Evolutionary conservation across 257 asterid genomes (phyloP).

Genomic region (Fraxinus anomala): DNA sequence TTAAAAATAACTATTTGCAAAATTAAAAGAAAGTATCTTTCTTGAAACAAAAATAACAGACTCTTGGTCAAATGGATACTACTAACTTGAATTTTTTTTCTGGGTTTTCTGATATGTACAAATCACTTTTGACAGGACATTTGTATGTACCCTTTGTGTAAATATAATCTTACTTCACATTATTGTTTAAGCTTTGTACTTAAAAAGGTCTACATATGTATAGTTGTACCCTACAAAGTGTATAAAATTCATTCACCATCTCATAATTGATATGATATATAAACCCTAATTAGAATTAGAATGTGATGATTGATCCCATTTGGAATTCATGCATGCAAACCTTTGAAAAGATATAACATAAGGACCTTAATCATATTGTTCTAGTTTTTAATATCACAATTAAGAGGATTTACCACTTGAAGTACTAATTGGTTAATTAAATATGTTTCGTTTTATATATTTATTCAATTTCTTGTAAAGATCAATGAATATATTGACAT

Average conservation of each 20-base stretch:
- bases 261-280: not conserved
- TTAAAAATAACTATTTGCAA: too few relatives aligned
- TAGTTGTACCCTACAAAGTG: not conserved
- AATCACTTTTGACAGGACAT: not conserved
- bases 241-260: not conserved
- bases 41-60: too few relatives aligned
- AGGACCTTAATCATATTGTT: not conserved
- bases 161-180: not conserved
- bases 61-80: too few relatives aligned
- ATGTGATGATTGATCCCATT: not conserved
- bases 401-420: not conserved
- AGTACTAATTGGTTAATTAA: slow-evolving; percentile 7
- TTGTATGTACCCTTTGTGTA: not conserved
- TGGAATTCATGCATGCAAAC: slow-evolving; percentile 7
- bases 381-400: not conserved
- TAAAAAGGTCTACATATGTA: not conserved
- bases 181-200: not conserved
- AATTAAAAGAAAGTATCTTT: too few relatives aligned
- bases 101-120: not conserved
- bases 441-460: not conserved
- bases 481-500: too few relatives aligned
- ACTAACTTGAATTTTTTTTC: too few relatives aligned
- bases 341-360: not conserved
- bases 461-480: not conserved
- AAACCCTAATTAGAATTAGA: not conserved